Base-by-base conservation (phyloP, 1,284 basidiomycete genomes). In the Fistulina hepatica region DNA sequence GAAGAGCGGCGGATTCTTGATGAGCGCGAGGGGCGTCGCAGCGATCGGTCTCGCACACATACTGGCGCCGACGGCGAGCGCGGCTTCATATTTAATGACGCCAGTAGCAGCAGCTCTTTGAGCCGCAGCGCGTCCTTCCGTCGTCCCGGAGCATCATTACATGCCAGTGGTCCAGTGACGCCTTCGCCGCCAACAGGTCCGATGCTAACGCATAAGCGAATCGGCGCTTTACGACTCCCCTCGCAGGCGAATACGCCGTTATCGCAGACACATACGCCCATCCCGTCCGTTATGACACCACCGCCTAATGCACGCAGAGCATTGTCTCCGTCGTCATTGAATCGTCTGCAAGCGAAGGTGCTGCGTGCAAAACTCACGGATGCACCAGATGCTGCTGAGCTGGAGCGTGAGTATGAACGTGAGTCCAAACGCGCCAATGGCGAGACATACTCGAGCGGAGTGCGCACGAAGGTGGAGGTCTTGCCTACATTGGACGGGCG, bases 321-420 rank as follows among this genome's bases (percentile, higher is more conserved):
- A 2, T 51, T 83, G 41, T 81, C 80, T 0, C 76, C 80, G 5
- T 79, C 81, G 21, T 84, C 83, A 23, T 67, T 98, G 28, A 98
- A 98, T 60, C 84, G 81, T 52, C 63, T 98, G 1, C 93, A 97
- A 58, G 95, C 94, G 6, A 83, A 83, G 48, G 91, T 95, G 2
- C 62, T 98, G 12, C 79, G 90, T 13, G 92, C 94, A 7, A 94
- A 88, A 56, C 67, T 98, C 19, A 84, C 84, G 70, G 73, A 69
- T 15, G 66, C 76, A 11, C 69, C 83, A 0, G 72, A 90, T 50
- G 83, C 85, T 5, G 71, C 72, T 21, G 64, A 68, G 20, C 62
- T 97, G 30, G 86, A 95, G 57, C 68, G 69, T 40, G 79, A 94
- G 58, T 97, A 94, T 46, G 89, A 97, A 39, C 60, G 58, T 15